A percentile compares a stretch with the other conserved stretches of the same genome.
Evolutionary conservation across 371 early-diverging fungal species (phyloP).

Genomic region (Conidiobolus incongruus): DNA sequence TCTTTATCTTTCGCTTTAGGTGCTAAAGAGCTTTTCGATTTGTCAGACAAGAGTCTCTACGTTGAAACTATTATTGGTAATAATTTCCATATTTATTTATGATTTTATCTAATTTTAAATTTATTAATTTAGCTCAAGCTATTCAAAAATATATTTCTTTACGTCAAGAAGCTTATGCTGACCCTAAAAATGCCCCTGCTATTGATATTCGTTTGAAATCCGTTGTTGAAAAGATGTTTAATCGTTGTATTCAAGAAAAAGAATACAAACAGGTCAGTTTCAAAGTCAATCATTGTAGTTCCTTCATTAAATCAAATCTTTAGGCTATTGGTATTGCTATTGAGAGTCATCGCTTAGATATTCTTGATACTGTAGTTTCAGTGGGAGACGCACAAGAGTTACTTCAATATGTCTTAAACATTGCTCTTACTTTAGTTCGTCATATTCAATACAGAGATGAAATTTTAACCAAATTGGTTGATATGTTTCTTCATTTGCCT

Average conservation of each 20-base stretch:
- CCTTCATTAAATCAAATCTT: neutral
- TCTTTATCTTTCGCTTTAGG: constrained; percentile 86
- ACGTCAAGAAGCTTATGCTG: constrained; percentile 22
- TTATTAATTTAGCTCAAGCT: too few species aligned
- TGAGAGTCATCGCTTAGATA: constrained; percentile 74
- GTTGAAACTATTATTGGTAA: constrained; percentile 84
- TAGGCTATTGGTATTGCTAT: constrained; percentile 84
- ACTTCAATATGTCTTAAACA: constrained; percentile 62
- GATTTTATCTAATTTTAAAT: too few species aligned
- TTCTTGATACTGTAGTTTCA: constrained; percentile 55
- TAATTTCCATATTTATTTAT: too few species aligned
- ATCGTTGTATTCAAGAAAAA: constrained; percentile 60
- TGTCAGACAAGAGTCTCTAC: constrained; percentile 54
- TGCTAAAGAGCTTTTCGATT: constrained; percentile 75
- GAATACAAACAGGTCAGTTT: constrained; percentile 57
- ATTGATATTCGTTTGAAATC: constrained; percentile 62
- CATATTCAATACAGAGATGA: constrained; percentile 38
- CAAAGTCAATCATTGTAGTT: neutral
- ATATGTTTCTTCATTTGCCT: constrained; percentile 45
- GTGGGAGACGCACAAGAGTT: constrained; percentile 44
- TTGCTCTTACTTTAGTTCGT: constrained; percentile 53
- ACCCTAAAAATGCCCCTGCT: constrained; percentile 12
- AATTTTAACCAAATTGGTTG: constrained; percentile 3
- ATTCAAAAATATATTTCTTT: too few species aligned
- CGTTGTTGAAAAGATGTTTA: constrained; percentile 84